Evolutionary conservation across 1,139 yeast species (phyloP), one percentile per base, ranked within the genome.

Genomic region (Sugiyamaella castrensis): DNA sequence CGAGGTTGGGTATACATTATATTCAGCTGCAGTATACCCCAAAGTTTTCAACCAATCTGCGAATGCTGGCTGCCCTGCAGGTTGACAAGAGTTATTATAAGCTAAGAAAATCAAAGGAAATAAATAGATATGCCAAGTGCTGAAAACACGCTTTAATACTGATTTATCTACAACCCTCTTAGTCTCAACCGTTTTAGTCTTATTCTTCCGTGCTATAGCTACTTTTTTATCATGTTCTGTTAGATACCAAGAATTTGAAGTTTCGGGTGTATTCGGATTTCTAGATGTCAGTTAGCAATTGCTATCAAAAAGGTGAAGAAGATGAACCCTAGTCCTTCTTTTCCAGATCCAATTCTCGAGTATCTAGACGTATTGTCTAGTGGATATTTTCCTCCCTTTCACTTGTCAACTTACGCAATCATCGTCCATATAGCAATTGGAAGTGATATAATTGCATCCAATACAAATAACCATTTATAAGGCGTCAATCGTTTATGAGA

Each of bases 11-110:
- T 71, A 76, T 5, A 71, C 71, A 57, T 79, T 78, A 60, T 77
- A 79, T 28, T 66, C 58, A 9, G 62, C 61, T 0, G 78, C 67
- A 0, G 75, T 64, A 45, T 74, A 64, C 19, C 70, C 62, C 46
- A 76, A 61, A n/a, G 64, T 66, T 59, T 77, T 78, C 72, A 79
- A 75, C 81, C 81, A 79, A 8, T 74, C 66, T 48, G 76, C 75
- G 59, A 79, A 77, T 0, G 81, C 71, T 1, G 81, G 81, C 56
- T 76, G 79, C 9, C 62, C 30, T 15, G 41, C 61, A 8, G 80
- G 77, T 26, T 71, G 56, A 62, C 78, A 67, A 2, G 75, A 43
- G 56, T 77, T 76, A 60, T 79, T 78, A 63, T 75, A 79, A 28
- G 76, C 70, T 52, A 77, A 67, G 57, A 76, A 77, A n/a, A 76